phyloP scores from a whole-genome alignment of 164 flowering plant genomes.

The Stephania yunnanensis region DNA sequence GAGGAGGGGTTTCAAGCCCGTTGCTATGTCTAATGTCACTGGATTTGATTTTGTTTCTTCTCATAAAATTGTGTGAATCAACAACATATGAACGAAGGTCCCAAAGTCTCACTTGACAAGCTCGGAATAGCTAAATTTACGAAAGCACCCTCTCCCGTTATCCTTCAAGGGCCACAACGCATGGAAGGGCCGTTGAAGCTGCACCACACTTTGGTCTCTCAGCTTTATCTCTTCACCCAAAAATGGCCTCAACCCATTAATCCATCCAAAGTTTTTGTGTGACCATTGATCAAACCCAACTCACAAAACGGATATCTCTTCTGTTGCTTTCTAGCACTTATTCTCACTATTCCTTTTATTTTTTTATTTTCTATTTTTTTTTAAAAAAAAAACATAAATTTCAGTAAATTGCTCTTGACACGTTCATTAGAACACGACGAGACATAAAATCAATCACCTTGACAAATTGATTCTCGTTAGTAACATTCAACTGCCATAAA shows the following conservation, averaged over 20 bases:
- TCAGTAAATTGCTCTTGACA: too few species aligned
- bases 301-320: not conserved
- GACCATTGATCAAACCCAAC: not conserved
- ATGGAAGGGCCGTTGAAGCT: not conserved
- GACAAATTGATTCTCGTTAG: too few species aligned
- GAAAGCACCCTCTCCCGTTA: not conserved
- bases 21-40: too few species aligned
- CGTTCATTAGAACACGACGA: too few species aligned
- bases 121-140: not conserved
- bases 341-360: not conserved
- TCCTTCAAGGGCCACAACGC: not conserved
- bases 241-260: not conserved
- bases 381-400: too few species aligned
- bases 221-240: not conserved
- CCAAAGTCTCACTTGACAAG: not conserved
- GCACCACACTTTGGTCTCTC: conserved; percentile 4
- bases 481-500: too few species aligned
- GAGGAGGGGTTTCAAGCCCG: too few species aligned
- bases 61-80: not conserved
- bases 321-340: not conserved
- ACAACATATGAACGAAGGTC: not conserved
- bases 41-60: not conserved
- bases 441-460: too few species aligned
- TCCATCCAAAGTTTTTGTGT: not conserved
- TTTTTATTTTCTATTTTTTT: not conserved